phyloP scores from a whole-genome alignment of 1,284 basidiomycete genomes.

The Apiotrichum domesticum region DNA sequence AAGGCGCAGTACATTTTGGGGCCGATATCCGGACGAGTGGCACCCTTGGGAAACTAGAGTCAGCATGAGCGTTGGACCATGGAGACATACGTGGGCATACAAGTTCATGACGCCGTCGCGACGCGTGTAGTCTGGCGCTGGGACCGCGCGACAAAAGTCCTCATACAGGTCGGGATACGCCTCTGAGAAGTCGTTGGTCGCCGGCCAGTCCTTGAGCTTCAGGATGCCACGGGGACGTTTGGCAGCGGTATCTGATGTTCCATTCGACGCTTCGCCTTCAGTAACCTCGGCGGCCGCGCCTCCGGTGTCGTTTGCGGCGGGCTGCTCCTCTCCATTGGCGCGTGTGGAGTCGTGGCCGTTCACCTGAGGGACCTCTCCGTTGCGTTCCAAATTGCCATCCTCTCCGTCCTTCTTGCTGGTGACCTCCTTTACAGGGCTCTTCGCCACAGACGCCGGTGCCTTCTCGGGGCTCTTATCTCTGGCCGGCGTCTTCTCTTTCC shows the following conservation, averaged over 20 bases:
- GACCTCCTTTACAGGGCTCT: background rate
- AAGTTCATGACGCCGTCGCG: slow-evolving; percentile 83
- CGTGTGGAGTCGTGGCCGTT: background rate
- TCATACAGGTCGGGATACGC: slow-evolving; percentile 80
- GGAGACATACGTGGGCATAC: slow-evolving; percentile 50
- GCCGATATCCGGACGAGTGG: slow-evolving; percentile 80
- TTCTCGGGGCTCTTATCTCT: background rate
- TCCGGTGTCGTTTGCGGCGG: too few species aligned
- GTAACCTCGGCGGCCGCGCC: too few species aligned
- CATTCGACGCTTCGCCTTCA: background rate
- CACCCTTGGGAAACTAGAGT: slow-evolving; percentile 77
- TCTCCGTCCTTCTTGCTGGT: background rate
- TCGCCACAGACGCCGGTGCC: background rate
- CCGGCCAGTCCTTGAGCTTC: slow-evolving; percentile 95
- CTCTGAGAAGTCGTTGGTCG: slow-evolving; percentile 71
- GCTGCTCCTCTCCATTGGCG: background rate
- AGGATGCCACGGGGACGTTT: slow-evolving; percentile 27
- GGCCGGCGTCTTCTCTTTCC: too few species aligned
- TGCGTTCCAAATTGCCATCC: background rate
- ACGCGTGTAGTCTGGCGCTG: slow-evolving; percentile 79
- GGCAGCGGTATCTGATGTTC: too few species aligned
- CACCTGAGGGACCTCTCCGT: background rate
- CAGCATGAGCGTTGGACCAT: background rate
- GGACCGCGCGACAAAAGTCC: slow-evolving; percentile 76
- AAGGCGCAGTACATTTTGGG: slow-evolving; percentile 55